Evolutionary conservation across 2,329 filamentous ascomycete genomes (phyloP), one percentile per base, ranked within the genome.

Genomic region (Mariannaea elegans): DNA sequence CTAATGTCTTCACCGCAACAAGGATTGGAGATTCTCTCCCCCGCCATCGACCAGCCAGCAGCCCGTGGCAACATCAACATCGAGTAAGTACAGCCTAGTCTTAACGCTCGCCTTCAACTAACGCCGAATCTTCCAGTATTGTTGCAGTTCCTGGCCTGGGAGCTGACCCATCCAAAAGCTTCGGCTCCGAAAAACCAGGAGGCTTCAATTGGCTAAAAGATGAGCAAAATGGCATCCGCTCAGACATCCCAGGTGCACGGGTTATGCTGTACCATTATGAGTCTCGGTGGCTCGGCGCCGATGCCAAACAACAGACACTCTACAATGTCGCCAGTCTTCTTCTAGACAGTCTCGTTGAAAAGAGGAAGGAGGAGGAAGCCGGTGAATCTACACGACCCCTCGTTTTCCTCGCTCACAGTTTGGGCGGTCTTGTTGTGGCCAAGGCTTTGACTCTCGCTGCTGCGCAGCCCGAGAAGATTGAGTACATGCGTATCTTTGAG

Each of bases 181-280:
- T 57, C 27, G 54, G 54, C 39, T 57, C 47, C 7, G 54, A 57
- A 23, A 44, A 42, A 9, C 54, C 54, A 9, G 54, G 54, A n/a
- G 47, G 54, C 31, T 57, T 57, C n/a, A 57, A 57, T n/a, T 57
- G 54, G 54, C 54, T 57, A 8, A 57, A 57, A 31, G 42, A 57
- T 23, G 54, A 57, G 13, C 29, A 51, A 19, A 24, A 57, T 18
- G 54, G 54, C 39, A 57, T 57, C 39, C 39, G 47, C 18, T 57
- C 54, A 18, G 47, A 57, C 24, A 57, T 57, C 9, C 47, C 54
- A 14, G 42, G 48, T 31, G 54, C 54, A 8, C 47, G 54, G 4
- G 41, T 57, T 13, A 38, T 57, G 8, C 47, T 57, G 16, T 57
- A 57, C 13, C 54, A 57, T 16, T 57, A 57, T 21, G 54, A 57